Conservation (phyloP, 495 filamentous ascomycete species). For the Extremus antarcticus region DNA sequence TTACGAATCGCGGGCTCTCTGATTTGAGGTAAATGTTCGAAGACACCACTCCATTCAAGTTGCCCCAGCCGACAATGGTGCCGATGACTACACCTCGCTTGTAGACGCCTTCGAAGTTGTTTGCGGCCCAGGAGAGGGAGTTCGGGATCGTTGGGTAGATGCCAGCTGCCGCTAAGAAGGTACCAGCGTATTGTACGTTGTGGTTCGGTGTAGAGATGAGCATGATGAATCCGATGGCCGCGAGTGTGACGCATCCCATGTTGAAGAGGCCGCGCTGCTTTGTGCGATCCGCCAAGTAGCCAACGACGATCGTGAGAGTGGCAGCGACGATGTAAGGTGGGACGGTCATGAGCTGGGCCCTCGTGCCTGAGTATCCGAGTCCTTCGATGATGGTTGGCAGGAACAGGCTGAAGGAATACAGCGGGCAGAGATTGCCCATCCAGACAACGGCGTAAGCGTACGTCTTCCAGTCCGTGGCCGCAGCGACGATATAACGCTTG, state of each 20-base stretch:
- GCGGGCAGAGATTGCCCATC: constrained; percentile 41
- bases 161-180: constrained; percentile 75
- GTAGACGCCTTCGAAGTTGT: constrained; percentile 87
- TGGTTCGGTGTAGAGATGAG: constrained; percentile 51
- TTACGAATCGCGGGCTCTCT: constrained; percentile 25
- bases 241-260: constrained; percentile 57
- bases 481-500: constrained; percentile 62
- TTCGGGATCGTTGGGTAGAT: constrained; percentile 92
- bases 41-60: constrained; percentile 78
- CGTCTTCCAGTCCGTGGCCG: constrained; percentile 23
- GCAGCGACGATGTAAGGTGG: constrained; percentile 83
- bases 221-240: constrained; percentile 70
- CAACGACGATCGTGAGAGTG: constrained; percentile 61
- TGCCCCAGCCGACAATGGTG: constrained; percentile 87
- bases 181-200: constrained; percentile 66
- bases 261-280: constrained; percentile 72
- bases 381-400: constrained; percentile 72
- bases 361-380: constrained; percentile 59
- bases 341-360: constrained; percentile 71
- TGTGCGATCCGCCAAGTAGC: constrained; percentile 71
- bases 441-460: constrained; percentile 33
- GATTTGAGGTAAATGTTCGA: constrained; percentile 56
- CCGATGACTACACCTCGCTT: constrained; percentile 82
- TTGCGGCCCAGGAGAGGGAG: constrained; percentile 78
- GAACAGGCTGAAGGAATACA: constrained; percentile 89